Percentiles rank a stretch among this genome's conserved stretches.
Evolutionary conservation across 1,139 yeast species (phyloP).

Genomic region (Meyerozyma carpophila): DNA sequence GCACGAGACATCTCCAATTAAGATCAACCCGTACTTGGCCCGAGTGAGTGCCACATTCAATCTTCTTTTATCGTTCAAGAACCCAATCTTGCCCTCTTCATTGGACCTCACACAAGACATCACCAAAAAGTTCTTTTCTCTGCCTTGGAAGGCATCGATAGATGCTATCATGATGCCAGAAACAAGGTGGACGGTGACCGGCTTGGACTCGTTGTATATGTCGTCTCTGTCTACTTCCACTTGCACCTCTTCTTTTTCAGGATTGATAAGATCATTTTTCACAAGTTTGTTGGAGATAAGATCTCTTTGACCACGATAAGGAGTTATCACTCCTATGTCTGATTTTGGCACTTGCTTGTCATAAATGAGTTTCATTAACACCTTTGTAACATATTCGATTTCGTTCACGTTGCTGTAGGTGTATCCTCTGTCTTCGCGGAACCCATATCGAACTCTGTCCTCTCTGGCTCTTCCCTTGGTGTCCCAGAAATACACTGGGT

Average conservation of each 20-base stretch:
- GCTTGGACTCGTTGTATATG: constrained; percentile 42
- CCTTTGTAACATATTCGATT: constrained; percentile 38
- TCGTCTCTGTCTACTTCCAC: constrained; percentile 56
- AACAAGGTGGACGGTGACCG: constrained; percentile 54
- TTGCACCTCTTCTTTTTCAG: constrained; percentile 41
- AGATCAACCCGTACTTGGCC: constrained; percentile 51
- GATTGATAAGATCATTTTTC: constrained; percentile 51
- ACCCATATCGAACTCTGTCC: constrained; percentile 37
- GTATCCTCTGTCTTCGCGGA: constrained; percentile 46
- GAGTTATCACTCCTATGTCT: constrained; percentile 64
- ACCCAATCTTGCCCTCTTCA: constrained; percentile 46
- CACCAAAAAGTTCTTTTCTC: constrained; percentile 54
- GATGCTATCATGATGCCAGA: constrained; percentile 67
- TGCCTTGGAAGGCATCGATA: constrained; percentile 64
- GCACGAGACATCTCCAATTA: constrained; percentile 53
- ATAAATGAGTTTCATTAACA: constrained; percentile 43
- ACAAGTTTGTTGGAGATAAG: constrained; percentile 47
- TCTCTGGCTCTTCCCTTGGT: constrained; percentile 40
- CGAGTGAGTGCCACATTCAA: constrained; percentile 61
- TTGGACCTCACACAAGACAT: constrained; percentile 62
- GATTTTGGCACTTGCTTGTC: constrained; percentile 47
- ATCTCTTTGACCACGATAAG: constrained; percentile 71
- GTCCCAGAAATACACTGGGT: constrained; percentile 53
- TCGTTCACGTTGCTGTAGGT: constrained; percentile 54
- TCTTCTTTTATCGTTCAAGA: constrained; percentile 52